Evolutionary conservation across 805 yeast species (phyloP), one percentile per base, ranked within the genome.

Genomic region (Suhomyces xylopsoci): DNA sequence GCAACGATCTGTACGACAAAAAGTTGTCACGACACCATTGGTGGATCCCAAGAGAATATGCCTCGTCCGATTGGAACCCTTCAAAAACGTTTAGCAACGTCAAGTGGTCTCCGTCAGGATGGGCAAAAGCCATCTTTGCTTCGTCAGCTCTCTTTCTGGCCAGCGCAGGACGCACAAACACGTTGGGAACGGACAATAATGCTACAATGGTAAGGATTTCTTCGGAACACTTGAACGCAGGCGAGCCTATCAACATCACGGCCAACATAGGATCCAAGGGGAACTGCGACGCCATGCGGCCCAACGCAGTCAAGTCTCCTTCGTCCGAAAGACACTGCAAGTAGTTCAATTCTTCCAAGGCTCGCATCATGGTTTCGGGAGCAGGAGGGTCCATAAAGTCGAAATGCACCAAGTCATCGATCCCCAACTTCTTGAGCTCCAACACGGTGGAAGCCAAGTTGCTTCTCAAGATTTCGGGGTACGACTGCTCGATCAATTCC

Each of bases 331-430:
- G 79, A 74, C 97, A 94, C 20, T 87, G 85, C 56, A 93, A 76
- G 66, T 90, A 94, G 66, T 94, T 92, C 63, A 93, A 79, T 69
- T 93, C 99, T 70, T 93, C 99, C 57, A 93, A 76, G 0, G 98
- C 98, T 68, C 99, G 81, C 99, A 94, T 94, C 99, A 93, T 94
- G 6, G 99, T 94, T 71, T 93, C 99, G 8, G 99, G 99, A 2
- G 98, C 98, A 12, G 99, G 99, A 7, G 99, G 98, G 66, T 93
- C 99, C 96, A 93, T 93, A 67, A 94, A 93, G 69, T 94, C 99
- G 66, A 93, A 93, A 72, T 93, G 98, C 40, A 94, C 99, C 64
- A 93, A 81, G 73, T 93, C 98, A 66, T 94, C 96, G 58, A 93
- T 81, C 12, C 98, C 98, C 58, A 94, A 81, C 71, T 94, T 94